Evolutionary conservation across 257 asterid species (phyloP).

Genomic region (Rehmannia glutinosa): DNA sequence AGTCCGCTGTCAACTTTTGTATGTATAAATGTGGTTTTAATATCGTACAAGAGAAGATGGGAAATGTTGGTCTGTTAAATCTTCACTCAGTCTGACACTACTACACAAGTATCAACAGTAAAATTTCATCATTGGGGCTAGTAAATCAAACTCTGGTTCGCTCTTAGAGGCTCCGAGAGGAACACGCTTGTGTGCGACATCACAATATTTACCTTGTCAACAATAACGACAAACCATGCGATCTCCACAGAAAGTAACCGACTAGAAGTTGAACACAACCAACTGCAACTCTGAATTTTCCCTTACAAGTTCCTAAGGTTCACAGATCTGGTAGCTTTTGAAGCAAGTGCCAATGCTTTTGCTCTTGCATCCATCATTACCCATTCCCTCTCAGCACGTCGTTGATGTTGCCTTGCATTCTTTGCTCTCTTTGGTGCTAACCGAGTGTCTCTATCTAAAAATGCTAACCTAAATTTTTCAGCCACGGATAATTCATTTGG

Average conservation of each 20-base stretch:
- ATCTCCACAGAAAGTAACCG: neutral
- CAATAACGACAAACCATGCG: neutral
- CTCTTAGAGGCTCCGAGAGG: too few species aligned
- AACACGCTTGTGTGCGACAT: too few species aligned
- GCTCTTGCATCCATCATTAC: constrained; percentile 56
- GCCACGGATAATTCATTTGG: constrained; percentile 65
- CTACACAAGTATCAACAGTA: neutral
- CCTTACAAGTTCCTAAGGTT: constrained; percentile 39
- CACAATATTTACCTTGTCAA: too few species aligned
- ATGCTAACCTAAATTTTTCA: constrained; percentile 92
- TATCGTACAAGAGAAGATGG: neutral
- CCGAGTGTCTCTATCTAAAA: constrained; percentile 79
- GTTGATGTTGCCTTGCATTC: constrained; percentile 83
- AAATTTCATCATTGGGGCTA: neutral
- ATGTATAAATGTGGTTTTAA: neutral
- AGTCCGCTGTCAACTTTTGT: too few species aligned
- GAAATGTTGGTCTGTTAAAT: neutral
- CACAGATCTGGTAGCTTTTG: constrained; percentile 49
- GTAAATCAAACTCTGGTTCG: too few species aligned
- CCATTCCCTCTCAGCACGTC: constrained; percentile 84
- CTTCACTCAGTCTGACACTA: neutral
- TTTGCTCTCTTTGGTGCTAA: constrained; percentile 97
- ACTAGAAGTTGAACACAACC: too few species aligned
- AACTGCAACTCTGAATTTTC: neutral
- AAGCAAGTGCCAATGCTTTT: constrained; percentile 80